These are phyloP conservation scores for Suhomyces vadensis DNA, from an alignment of 805 yeast genomes.

Conservation along the genomic window DNA sequence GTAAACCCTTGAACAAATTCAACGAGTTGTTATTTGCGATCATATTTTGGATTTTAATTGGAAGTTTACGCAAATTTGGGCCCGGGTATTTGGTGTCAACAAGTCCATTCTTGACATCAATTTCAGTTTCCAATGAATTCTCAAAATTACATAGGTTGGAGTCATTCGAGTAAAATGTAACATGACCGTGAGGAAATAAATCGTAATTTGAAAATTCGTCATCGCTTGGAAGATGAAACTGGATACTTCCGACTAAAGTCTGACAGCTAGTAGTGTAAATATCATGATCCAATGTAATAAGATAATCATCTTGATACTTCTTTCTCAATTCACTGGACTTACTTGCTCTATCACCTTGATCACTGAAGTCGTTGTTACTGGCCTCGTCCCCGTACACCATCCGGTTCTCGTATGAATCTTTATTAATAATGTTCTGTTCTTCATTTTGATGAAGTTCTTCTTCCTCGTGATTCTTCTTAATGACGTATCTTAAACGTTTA, in stretches of 20 bases:
- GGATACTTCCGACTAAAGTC: slow-evolving; percentile 9
- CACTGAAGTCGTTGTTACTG: not conserved
- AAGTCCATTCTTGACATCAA: slow-evolving; percentile 25
- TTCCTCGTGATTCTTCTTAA: slow-evolving; percentile 24
- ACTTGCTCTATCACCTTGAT: slow-evolving; percentile 1
- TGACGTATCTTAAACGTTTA: slow-evolving; percentile 31
- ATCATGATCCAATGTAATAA: slow-evolving; percentile 34
- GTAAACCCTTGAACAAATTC: slow-evolving; percentile 33
- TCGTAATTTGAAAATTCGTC: slow-evolving; percentile 17
- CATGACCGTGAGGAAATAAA: slow-evolving; percentile 36
- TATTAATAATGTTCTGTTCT: not conserved
- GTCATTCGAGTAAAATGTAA: slow-evolving; percentile 39
- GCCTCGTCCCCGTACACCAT: slow-evolving; percentile 11
- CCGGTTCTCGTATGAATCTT: slow-evolving; percentile 10
- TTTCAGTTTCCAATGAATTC: slow-evolving; percentile 26
- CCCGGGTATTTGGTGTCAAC: slow-evolving; percentile 22
- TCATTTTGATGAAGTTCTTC: slow-evolving; percentile 4
- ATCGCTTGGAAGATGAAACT: slow-evolving; percentile 7
- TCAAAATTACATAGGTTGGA: slow-evolving; percentile 38
- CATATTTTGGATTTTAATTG: slow-evolving; percentile 36
- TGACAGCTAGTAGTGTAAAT: slow-evolving; percentile 32
- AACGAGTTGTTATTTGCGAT: slow-evolving; percentile 30
- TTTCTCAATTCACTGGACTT: slow-evolving; percentile 15
- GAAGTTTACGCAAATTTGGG: slow-evolving; percentile 28
- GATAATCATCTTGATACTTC: slow-evolving; percentile 32